These are phyloP conservation scores for Russula lepida DNA, from an alignment of 768 basidiomycete genomes.

Conservation along the genomic window DNA sequence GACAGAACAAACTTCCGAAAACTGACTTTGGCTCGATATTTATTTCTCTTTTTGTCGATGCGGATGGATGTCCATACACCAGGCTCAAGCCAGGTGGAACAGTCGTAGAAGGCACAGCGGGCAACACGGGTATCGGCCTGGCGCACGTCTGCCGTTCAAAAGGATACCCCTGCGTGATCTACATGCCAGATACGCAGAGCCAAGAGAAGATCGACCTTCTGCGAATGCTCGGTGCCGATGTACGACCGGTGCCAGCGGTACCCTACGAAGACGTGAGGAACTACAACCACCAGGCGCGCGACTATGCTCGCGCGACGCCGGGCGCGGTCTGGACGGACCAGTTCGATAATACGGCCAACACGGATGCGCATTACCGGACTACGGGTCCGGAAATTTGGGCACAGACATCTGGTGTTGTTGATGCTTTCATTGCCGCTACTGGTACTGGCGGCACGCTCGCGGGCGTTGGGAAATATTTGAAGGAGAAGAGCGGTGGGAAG, in stretches of 20 bases:
- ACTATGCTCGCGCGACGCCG: slow-evolving; percentile 60
- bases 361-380: slow-evolving; percentile 74
- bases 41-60: not conserved
- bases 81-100: slow-evolving; percentile 91
- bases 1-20: not conserved
- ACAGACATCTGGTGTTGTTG: slow-evolving; percentile 68
- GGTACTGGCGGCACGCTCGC: slow-evolving; percentile 96
- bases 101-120: slow-evolving; percentile 95
- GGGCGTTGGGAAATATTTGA: slow-evolving; percentile 75
- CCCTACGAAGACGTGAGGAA: slow-evolving; percentile 91
- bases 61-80: not conserved
- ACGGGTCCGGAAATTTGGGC: slow-evolving; percentile 98
- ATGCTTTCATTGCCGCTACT: slow-evolving; percentile 91
- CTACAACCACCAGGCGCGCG: slow-evolving; percentile 96
- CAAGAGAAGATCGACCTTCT: slow-evolving; percentile 98
- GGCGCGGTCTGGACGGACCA: slow-evolving; percentile 98
- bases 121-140: slow-evolving; percentile 95
- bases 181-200: slow-evolving; percentile 96
- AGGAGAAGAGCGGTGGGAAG: slow-evolving; percentile 70
- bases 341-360: slow-evolving; percentile 94
- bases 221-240: slow-evolving; percentile 95
- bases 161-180: slow-evolving; percentile 97
- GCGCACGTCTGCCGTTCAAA: slow-evolving; percentile 89
- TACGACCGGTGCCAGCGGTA: slow-evolving; percentile 92
- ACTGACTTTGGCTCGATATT: not conserved